Evolutionary conservation across 768 basidiomycete species (phyloP).

Genomic region (Podaxis sp.): DNA sequence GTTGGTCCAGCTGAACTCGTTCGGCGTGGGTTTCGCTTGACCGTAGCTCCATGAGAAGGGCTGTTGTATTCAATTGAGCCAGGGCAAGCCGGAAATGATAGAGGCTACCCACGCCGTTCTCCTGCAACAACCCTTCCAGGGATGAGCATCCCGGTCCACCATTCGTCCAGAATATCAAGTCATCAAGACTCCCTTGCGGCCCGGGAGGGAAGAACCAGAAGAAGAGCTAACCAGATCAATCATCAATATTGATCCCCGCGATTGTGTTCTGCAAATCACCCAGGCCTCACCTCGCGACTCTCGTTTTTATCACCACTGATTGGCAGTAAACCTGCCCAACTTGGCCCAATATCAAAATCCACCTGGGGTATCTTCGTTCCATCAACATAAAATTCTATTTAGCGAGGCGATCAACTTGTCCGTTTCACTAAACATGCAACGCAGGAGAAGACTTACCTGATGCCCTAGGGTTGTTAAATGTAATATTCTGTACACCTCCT

Average conservation of each 20-base stretch:
- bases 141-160: conserved; percentile 83
- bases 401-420: background rate
- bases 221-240: conserved; percentile 51
- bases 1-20: conserved; percentile 78
- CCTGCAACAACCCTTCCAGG: conserved; percentile 68
- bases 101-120: conserved; percentile 59
- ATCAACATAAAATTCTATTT: conserved; percentile 67
- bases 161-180: conserved; percentile 80
- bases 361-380: conserved; percentile 66
- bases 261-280: background rate
- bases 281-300: conserved; percentile 55
- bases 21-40: conserved; percentile 60
- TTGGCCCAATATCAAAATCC: conserved; percentile 72
- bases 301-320: conserved; percentile 62
- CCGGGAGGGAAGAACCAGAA: conserved; percentile 88
- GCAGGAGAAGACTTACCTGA: conserved; percentile 42
- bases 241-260: background rate
- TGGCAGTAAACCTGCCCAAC: conserved; percentile 73
- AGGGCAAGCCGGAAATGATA: conserved; percentile 1
- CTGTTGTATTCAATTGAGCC: conserved; percentile 30
- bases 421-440: background rate
- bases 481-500: conserved; percentile 55
- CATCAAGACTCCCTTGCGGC: conserved; percentile 67
- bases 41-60: conserved; percentile 69
- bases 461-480: conserved; percentile 66